phyloP scores from a whole-genome alignment of 331 rosid genomes.

The Arachis monticola region DNA sequence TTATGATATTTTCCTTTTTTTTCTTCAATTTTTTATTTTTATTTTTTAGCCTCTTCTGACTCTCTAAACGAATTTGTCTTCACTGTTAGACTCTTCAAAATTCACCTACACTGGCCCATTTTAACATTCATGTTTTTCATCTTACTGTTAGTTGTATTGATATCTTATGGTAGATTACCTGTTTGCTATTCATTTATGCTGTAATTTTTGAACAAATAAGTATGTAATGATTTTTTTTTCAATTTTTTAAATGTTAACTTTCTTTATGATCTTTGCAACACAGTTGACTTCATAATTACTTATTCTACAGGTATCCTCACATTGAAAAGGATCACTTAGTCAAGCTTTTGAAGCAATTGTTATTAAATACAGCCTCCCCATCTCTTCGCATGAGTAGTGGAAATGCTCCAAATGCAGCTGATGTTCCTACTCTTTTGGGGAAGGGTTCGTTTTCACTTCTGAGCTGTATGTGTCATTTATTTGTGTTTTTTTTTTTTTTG shows the following conservation, averaged over 20 bases:
- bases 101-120: constrained; percentile 19
- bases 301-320: constrained; percentile 75
- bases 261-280: constrained; percentile 46
- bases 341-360: constrained; percentile 90
- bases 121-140: constrained; percentile 32
- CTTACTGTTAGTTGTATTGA: constrained; percentile 24
- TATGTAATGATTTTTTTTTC: constrained; percentile 36
- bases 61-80: constrained; percentile 24
- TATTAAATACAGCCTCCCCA: constrained; percentile 60
- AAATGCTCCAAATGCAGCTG: constrained; percentile 89
- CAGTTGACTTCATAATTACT: constrained; percentile 52
- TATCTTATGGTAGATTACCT: constrained; percentile 2
- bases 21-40: background rate
- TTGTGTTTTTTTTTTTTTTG: constrained; percentile 48
- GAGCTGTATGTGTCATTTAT: constrained; percentile 64
- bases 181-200: constrained; percentile 19
- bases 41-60: background rate
- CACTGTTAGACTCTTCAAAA: constrained; percentile 24
- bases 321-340: constrained; percentile 85
- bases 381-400: constrained; percentile 57
- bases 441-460: constrained; percentile 85
- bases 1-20: constrained; percentile 29
- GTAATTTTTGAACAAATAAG: constrained; percentile 25
- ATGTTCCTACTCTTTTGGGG: constrained; percentile 96
- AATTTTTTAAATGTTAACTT: background rate